phyloP scores from a whole-genome alignment of 331 rosid species.

The Quercus phellos region DNA sequence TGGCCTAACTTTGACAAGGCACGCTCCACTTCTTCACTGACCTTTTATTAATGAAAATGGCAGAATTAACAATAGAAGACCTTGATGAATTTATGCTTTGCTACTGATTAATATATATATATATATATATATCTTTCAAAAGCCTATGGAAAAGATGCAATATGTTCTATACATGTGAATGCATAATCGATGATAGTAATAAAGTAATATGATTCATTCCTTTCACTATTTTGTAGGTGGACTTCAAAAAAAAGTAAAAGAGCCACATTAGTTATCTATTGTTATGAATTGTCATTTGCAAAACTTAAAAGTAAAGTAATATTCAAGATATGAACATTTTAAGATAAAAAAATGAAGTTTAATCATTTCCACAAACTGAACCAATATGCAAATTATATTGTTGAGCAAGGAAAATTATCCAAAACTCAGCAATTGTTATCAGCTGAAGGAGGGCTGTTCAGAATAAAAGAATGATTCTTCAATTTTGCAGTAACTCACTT shows the following conservation, averaged over 20 bases:
- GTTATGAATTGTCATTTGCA: background rate
- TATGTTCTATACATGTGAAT: background rate
- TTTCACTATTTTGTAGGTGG: background rate
- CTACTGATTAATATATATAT: no score
- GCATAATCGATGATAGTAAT: background rate
- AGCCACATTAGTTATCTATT: background rate
- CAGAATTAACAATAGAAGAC: conserved; percentile 14
- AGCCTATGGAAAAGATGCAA: background rate
- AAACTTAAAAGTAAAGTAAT: background rate
- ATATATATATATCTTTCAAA: no score
- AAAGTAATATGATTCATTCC: background rate
- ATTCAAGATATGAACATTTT: background rate
- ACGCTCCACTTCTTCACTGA: conserved; percentile 89
- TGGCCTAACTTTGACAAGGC: conserved; percentile 64
- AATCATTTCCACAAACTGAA: background rate
- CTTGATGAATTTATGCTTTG: no score
- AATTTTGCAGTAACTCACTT: background rate
- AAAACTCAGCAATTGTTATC: background rate
- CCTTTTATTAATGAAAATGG: conserved; percentile 42
- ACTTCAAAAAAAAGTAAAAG: background rate
- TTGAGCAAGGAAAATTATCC: background rate
- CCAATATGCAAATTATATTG: background rate
- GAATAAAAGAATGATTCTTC: background rate
- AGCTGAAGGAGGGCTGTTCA: background rate
- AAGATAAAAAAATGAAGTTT: background rate